These are phyloP conservation scores for Hyaloperonospora brassicae DNA, from an alignment of 352 stramenopile genomes.

Conservation along the genomic window DNA sequence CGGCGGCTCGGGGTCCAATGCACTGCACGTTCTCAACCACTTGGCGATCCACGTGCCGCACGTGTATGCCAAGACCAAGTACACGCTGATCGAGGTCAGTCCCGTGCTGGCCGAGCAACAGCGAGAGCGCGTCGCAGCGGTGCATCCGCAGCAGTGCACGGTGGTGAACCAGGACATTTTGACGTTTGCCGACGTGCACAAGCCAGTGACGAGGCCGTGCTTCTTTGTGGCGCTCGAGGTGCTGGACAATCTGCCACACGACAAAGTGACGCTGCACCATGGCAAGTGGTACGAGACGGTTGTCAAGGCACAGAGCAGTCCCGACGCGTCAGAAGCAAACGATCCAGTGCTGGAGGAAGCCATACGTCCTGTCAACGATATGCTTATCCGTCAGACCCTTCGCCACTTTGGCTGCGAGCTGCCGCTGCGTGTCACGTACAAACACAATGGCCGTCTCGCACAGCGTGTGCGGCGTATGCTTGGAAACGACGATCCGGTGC, in stretches of 20 bases:
- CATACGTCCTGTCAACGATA: slow-evolving; percentile 47
- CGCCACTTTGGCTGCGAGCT: slow-evolving; percentile 67
- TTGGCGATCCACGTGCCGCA: slow-evolving; percentile 59
- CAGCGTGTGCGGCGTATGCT: slow-evolving; percentile 45
- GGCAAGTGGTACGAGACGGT: slow-evolving; percentile 76
- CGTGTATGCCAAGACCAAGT: slow-evolving; percentile 75
- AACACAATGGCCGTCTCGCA: slow-evolving; percentile 43
- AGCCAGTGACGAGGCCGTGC: slow-evolving; percentile 41
- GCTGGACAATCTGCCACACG: slow-evolving; percentile 87
- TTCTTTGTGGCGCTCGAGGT: slow-evolving; percentile 86
- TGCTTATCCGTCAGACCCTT: slow-evolving; percentile 66
- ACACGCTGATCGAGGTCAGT: slow-evolving; percentile 88
- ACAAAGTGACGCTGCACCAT: slow-evolving; percentile 77
- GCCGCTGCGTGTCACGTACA: slow-evolving; percentile 55
- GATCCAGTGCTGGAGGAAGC: slow-evolving; percentile 35
- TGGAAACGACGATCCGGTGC: slow-evolving; percentile 36
- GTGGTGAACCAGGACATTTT: slow-evolving; percentile 81
- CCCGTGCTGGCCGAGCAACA: slow-evolving; percentile 80
- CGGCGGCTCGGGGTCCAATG: slow-evolving; percentile 83
- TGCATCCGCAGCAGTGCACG: slow-evolving; percentile 55
- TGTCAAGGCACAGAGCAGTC: slow-evolving; percentile 26
- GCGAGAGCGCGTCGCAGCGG: slow-evolving; percentile 40
- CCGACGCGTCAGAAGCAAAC: background rate
- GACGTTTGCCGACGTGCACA: slow-evolving; percentile 56
- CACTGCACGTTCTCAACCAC: slow-evolving; percentile 86